Percentiles rank a stretch among this genome's conserved stretches.
Conservation (phyloP, 257 asterid genomes). For the Verbena officinalis region DNA sequence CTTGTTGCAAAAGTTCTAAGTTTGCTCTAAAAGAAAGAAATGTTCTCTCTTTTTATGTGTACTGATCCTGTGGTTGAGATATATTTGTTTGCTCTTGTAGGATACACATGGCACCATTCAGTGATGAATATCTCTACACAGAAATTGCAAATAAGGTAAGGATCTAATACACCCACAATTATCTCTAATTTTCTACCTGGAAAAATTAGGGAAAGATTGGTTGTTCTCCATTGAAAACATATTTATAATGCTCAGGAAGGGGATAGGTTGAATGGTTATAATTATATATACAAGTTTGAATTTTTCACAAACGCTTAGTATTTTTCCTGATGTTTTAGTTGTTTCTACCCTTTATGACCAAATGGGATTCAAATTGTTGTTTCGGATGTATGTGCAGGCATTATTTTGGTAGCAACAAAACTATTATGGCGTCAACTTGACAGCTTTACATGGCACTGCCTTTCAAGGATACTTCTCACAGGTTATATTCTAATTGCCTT, state of each 20-base stretch:
- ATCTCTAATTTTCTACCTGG: conserved; percentile 11
- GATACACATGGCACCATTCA: conserved; percentile 99
- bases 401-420: conserved; percentile 99
- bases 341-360: conserved; percentile 16
- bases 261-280: conserved; percentile 2
- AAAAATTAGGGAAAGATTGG: conserved; percentile 12
- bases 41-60: conserved; percentile 13
- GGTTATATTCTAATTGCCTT: conserved; percentile 46
- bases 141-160: conserved; percentile 95
- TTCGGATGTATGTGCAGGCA: conserved; percentile 60
- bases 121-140: conserved; percentile 80
- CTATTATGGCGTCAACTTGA: conserved; percentile 91
- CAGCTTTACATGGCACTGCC: conserved; percentile 87
- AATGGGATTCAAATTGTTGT: conserved; percentile 22
- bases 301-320: conserved; percentile 17
- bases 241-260: conserved; percentile 4
- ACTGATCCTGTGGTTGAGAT: conserved; percentile 21
- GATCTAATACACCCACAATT: conserved; percentile 9
- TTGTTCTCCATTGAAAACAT: conserved; percentile 2
- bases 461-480: conserved; percentile 98
- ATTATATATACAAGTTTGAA: conserved; percentile 14
- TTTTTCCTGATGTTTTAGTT: conserved; percentile 12
- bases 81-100: conserved; percentile 52
- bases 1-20: conserved; percentile 10
- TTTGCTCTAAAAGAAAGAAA: neutral